phyloP scores from a whole-genome alignment of 1,284 basidiomycete species.

The Termitomyces sp. region DNA sequence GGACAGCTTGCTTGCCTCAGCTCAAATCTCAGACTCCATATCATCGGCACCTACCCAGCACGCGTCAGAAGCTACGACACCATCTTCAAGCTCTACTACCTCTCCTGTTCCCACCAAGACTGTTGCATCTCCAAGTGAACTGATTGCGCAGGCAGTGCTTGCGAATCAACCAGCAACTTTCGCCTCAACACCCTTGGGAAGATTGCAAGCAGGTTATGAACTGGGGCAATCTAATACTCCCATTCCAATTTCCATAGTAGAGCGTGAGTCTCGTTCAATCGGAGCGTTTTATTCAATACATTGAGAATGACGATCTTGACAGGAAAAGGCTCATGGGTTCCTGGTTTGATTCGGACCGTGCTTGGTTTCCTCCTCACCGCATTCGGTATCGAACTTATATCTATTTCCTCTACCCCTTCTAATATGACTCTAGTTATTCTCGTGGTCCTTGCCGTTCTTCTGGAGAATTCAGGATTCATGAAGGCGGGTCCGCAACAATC shows the following conservation, averaged over 20 bases:
- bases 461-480: conserved; percentile 89
- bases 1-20: conserved; percentile 53
- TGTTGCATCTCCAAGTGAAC: conserved; percentile 26
- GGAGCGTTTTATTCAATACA: neutral
- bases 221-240: conserved; percentile 49
- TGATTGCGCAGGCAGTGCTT: conserved; percentile 56
- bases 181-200: conserved; percentile 30
- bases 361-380: conserved; percentile 42
- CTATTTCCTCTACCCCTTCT: conserved; percentile 2
- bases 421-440: conserved; percentile 52
- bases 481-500: conserved; percentile 77
- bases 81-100: conserved; percentile 10
- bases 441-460: conserved; percentile 79
- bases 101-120: conserved; percentile 4
- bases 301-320: conserved; percentile 11
- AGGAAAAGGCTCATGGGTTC: conserved; percentile 67
- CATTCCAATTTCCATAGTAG: conserved; percentile 74
- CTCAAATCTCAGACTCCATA: conserved; percentile 9
- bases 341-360: conserved; percentile 59
- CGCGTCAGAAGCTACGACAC: conserved; percentile 17
- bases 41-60: neutral
- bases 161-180: conserved; percentile 19
- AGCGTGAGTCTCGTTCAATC: conserved; percentile 49
- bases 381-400: conserved; percentile 40
- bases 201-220: conserved; percentile 38